These are phyloP conservation scores for Blastobotrys capitulatus DNA, from an alignment of 1,139 yeast genomes.

Conservation along the genomic window DNA sequence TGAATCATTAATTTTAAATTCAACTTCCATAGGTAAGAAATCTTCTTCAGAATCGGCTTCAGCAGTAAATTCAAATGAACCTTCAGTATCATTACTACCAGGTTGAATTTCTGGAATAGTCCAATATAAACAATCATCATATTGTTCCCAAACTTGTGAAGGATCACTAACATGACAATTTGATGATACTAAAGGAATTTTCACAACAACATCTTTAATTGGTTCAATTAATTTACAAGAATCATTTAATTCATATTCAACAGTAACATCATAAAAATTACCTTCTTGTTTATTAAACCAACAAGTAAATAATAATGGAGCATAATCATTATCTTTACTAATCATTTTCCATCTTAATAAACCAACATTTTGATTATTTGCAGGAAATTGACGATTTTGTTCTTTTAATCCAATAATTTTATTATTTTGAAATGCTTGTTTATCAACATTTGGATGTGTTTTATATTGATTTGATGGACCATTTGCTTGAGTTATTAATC, in stretches of 20 bases:
- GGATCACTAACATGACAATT: constrained; percentile 50
- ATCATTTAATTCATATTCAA: constrained; percentile 72
- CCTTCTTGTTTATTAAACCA: constrained; percentile 71
- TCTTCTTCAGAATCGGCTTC: constrained; percentile 75
- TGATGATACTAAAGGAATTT: constrained; percentile 57
- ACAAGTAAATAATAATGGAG: constrained; percentile 74
- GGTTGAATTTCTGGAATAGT: constrained; percentile 37
- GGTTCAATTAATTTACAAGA: constrained; percentile 40
- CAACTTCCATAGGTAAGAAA: constrained; percentile 80
- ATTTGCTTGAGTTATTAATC: constrained; percentile 51
- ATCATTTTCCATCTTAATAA: constrained; percentile 74
- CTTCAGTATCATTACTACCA: constrained; percentile 43
- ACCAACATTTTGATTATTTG: constrained; percentile 83
- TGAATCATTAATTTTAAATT: constrained; percentile 39
- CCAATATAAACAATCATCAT: constrained; percentile 39
- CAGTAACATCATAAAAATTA: constrained; percentile 62
- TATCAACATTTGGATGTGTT: constrained; percentile 95
- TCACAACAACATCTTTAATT: constrained; percentile 53
- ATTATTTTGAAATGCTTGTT: constrained; percentile 53
- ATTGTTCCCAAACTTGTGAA: constrained; percentile 33
- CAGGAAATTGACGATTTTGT: constrained; percentile 73
- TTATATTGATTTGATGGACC: constrained; percentile 62
- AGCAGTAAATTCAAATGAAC: constrained; percentile 75
- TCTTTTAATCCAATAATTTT: constrained; percentile 71
- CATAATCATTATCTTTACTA: constrained; percentile 47